phyloP scores from a whole-genome alignment of 495 filamentous ascomycete genomes.

The Tuber umbilicatum region DNA sequence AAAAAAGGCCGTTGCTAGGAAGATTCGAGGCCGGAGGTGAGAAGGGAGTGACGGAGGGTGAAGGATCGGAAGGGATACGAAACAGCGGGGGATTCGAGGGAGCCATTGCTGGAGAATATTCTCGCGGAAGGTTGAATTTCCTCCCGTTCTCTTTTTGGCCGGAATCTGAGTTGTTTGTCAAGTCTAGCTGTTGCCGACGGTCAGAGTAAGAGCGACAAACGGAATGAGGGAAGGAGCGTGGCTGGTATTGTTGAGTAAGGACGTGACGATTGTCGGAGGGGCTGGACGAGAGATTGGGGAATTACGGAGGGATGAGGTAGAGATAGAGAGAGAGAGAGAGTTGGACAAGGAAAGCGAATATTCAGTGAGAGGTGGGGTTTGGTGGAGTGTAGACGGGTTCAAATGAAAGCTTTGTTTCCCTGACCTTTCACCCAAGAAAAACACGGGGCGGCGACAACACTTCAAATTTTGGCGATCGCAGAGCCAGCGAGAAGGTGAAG shows the following conservation, averaged over 20 bases:
- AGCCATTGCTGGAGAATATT: slow-evolving; percentile 10
- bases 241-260: not conserved
- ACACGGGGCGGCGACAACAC: not conserved
- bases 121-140: not conserved
- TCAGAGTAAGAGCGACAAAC: not conserved
- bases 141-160: not conserved
- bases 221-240: not conserved
- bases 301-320: not conserved
- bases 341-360: not conserved
- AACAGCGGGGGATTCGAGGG: slow-evolving; percentile 28
- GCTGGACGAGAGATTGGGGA: not conserved
- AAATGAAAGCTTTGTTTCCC: not conserved
- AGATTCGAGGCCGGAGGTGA: slow-evolving; percentile 27
- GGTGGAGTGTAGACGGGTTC: not conserved
- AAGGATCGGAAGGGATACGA: slow-evolving; percentile 15
- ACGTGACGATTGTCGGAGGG: not conserved
- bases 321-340: not conserved
- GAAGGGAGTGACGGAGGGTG: slow-evolving; percentile 6
- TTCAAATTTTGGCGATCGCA: not conserved
- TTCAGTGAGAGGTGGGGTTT: not conserved
- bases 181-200: not conserved
- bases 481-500: not conserved
- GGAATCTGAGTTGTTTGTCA: not conserved
- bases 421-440: not conserved
- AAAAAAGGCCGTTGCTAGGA: slow-evolving; percentile 38